Evolutionary conservation across 163 green algal species (phyloP).

Genomic region (Volvox carteri): DNA sequence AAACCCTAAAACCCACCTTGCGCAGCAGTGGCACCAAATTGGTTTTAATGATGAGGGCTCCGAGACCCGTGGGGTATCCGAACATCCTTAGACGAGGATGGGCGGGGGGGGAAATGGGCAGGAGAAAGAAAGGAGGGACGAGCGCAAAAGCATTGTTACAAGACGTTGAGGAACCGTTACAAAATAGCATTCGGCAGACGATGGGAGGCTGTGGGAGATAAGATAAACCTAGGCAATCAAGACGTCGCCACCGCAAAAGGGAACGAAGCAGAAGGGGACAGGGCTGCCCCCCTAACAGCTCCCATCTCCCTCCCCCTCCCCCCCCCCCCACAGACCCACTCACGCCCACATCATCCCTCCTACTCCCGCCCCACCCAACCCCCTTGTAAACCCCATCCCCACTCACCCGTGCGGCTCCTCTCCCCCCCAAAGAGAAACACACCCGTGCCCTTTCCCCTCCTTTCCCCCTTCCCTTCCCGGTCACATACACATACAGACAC

Average conservation of each 20-base stretch:
- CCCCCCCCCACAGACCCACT: too few species aligned
- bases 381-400: not conserved
- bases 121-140: not conserved
- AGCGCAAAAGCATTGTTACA: not conserved
- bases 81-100: too few species aligned
- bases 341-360: not conserved
- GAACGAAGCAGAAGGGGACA: not conserved
- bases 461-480: not conserved
- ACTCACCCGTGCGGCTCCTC: not conserved
- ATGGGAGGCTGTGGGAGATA: not conserved
- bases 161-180: not conserved
- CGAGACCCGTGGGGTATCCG: slow-evolving; percentile 89
- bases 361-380: not conserved
- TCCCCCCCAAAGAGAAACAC: not conserved
- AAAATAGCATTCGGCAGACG: not conserved
- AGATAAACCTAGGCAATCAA: too few species aligned
- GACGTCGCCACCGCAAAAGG: too few species aligned
- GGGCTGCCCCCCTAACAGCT: not conserved
- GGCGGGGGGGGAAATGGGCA: too few species aligned
- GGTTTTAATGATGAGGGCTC: slow-evolving; percentile 81
- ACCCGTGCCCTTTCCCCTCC: not conserved
- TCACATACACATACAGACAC: too few species aligned
- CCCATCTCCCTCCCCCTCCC: not conserved
- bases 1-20: too few species aligned
- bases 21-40: slow-evolving; percentile 72